phyloP scores from a whole-genome alignment of 2,329 filamentous ascomycete species.

The Aureobasidium subglaciale region DNA sequence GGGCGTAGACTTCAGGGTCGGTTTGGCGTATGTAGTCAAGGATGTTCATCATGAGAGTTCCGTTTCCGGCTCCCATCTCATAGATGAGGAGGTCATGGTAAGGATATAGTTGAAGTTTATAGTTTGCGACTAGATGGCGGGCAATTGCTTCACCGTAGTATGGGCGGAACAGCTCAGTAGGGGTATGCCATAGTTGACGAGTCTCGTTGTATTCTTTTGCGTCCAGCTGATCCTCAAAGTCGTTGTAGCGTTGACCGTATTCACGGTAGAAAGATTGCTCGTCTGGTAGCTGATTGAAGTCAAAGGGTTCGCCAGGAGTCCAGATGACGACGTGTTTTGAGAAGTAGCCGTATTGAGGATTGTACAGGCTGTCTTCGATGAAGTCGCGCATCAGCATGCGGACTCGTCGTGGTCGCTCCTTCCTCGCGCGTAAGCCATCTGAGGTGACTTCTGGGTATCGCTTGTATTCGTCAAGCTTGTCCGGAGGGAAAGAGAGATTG shows the following conservation, averaged over 20 bases:
- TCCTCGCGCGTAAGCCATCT: slow-evolving; percentile 64
- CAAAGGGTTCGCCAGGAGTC: slow-evolving; percentile 81
- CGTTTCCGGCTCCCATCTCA: slow-evolving; percentile 96
- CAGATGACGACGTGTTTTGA: slow-evolving; percentile 96
- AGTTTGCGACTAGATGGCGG: slow-evolving; percentile 92
- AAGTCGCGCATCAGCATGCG: slow-evolving; percentile 99
- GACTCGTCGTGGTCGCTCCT: slow-evolving; percentile 72
- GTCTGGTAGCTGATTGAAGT: slow-evolving; percentile 74
- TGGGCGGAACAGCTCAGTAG: slow-evolving; percentile 91
- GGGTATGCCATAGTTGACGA: slow-evolving; percentile 95
- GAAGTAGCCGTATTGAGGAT: slow-evolving; percentile 92
- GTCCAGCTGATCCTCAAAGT: slow-evolving; percentile 87
- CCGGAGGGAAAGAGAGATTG: slow-evolving; percentile 63
- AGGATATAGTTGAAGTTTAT: slow-evolving; percentile 86
- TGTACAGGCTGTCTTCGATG: slow-evolving; percentile 93
- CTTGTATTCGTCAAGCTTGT: slow-evolving; percentile 73
- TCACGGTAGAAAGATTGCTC: slow-evolving; percentile 76
- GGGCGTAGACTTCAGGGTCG: slow-evolving; percentile 85
- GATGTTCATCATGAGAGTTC: slow-evolving; percentile 96
- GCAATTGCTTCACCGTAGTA: slow-evolving; percentile 97
- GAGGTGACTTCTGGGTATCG: slow-evolving; percentile 79
- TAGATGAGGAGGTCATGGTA: slow-evolving; percentile 97
- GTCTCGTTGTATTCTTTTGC: slow-evolving; percentile 62
- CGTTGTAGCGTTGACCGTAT: slow-evolving; percentile 71
- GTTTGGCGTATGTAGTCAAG: slow-evolving; percentile 88